Conservation (phyloP, 2,329 filamentous ascomycete genomes). For the Xylaria sp. region DNA sequence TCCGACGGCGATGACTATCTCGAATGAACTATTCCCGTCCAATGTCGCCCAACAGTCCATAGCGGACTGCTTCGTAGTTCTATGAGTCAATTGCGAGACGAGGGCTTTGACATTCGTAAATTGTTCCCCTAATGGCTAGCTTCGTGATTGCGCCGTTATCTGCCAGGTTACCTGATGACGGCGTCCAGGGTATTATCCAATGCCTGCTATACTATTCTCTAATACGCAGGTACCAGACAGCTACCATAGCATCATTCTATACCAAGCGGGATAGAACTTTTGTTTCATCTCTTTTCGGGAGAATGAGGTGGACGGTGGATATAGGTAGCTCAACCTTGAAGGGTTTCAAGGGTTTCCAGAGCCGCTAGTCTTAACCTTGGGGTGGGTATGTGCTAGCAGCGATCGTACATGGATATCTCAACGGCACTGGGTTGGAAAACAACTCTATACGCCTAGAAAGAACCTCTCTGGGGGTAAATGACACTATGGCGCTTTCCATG, state of each 20-base stretch:
- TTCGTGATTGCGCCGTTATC: slow-evolving; percentile 20
- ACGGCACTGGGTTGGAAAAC: neutral
- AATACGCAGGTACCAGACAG: neutral
- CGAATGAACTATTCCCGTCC: neutral
- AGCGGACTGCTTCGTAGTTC: neutral
- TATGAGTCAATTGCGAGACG: neutral
- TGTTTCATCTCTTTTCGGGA: neutral
- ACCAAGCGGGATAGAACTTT: neutral
- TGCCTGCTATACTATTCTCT: neutral
- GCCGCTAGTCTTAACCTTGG: neutral
- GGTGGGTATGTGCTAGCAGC: neutral
- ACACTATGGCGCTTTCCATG: slow-evolving; percentile 4
- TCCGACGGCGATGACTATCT: neutral
- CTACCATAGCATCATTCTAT: neutral
- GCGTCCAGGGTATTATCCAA: neutral
- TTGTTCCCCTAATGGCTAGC: neutral
- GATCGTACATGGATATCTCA: neutral
- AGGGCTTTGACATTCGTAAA: neutral
- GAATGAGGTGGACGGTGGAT: neutral
- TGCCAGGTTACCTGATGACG: slow-evolving; percentile 13
- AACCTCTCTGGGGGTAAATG: neutral
- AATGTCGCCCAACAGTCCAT: neutral
- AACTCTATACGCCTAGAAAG: neutral
- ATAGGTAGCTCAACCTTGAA: neutral
- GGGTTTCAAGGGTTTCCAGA: neutral